phyloP scores from a whole-genome alignment of 148 eudicot genomes.

The Beta vulgaris region DNA sequence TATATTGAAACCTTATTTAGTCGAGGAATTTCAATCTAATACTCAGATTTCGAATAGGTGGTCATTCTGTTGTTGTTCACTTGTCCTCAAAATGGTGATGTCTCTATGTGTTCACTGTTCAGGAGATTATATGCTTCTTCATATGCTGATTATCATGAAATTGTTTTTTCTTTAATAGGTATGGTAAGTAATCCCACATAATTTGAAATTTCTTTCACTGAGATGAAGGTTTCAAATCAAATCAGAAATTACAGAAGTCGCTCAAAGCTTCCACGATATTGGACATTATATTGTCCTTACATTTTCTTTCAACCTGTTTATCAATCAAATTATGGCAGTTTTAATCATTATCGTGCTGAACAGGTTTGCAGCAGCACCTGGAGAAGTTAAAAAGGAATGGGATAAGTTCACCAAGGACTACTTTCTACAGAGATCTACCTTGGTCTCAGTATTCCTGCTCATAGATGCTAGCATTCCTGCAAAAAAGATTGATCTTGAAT shows the following conservation, averaged over 20 bases:
- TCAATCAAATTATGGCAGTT: not conserved
- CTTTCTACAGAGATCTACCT: slow-evolving; percentile 69
- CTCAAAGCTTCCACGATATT: not conserved
- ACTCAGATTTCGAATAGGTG: not conserved
- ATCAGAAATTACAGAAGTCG: not conserved
- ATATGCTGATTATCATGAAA: not conserved
- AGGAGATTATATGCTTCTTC: not conserved
- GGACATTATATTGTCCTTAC: not conserved
- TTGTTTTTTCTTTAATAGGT: not conserved
- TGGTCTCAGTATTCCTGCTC: slow-evolving; percentile 90
- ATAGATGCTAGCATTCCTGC: slow-evolving; percentile 98
- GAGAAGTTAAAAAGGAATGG: slow-evolving; percentile 75
- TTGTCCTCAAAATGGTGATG: not conserved
- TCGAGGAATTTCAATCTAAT: not conserved
- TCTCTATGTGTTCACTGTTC: not conserved
- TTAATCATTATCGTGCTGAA: slow-evolving; percentile 5
- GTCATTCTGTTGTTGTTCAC: not conserved
- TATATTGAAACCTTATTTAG: not conserved
- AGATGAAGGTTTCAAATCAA: not conserved
- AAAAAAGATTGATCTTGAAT: slow-evolving; percentile 80
- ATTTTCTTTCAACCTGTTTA: not conserved
- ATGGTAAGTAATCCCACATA: not conserved
- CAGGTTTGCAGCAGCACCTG: slow-evolving; percentile 89
- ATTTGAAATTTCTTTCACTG: not conserved
- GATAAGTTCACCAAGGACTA: slow-evolving; percentile 86